These are phyloP conservation scores for Calycina herbarum DNA, from an alignment of 2,329 filamentous ascomycete genomes.

Conservation along the genomic window DNA sequence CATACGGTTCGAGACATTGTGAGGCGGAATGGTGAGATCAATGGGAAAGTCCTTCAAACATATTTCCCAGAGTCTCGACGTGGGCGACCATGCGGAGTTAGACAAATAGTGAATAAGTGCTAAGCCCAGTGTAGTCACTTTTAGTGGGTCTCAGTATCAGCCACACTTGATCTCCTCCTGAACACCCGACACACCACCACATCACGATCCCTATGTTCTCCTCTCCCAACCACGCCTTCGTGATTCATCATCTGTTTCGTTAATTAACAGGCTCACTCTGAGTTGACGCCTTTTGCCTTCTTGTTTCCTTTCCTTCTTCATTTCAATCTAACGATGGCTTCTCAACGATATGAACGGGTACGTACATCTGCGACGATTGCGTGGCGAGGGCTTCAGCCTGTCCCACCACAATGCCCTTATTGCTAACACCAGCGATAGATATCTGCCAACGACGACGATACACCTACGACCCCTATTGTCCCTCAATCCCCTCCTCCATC, in stretches of 20 bases:
- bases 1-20: constrained; percentile 37
- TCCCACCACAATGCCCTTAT: constrained; percentile 7
- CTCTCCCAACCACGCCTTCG: constrained; percentile 13
- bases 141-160: background rate
- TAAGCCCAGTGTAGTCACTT: background rate
- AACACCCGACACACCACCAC: constrained; percentile 2
- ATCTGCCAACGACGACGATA: constrained; percentile 57
- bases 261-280: constrained; percentile 23
- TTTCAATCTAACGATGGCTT: constrained; percentile 33
- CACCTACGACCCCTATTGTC: constrained; percentile 38
- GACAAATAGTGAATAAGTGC: background rate
- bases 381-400: constrained; percentile 25
- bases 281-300: constrained; percentile 17
- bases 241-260: constrained; percentile 21
- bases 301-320: constrained; percentile 30
- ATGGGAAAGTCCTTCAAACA: constrained; percentile 3
- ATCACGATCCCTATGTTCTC: background rate
- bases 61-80: background rate
- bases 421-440: constrained; percentile 43
- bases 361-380: constrained; percentile 29
- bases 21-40: background rate
- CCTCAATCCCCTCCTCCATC: constrained; percentile 69
- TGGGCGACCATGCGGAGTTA: background rate
- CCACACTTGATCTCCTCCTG: background rate
- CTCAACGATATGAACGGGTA: constrained; percentile 56